phyloP scores from a whole-genome alignment of 129 eudicot species.

The Arctium minus region DNA sequence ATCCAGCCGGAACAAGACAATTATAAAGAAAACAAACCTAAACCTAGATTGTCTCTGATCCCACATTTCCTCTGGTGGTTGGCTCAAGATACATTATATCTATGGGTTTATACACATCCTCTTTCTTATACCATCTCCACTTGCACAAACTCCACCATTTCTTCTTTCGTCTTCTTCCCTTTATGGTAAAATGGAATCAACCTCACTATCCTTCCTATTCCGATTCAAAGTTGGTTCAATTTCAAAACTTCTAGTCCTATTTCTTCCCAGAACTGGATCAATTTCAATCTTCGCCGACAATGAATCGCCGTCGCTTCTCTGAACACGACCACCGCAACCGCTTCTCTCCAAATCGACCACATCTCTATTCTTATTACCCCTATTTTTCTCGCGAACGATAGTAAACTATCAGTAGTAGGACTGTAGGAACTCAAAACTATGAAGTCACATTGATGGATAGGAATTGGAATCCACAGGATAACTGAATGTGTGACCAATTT shows the following conservation, averaged over 20 bases:
- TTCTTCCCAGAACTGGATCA: conserved; percentile 67
- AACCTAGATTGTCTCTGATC: too few species aligned
- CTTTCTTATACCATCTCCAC: conserved; percentile 24
- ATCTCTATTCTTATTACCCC: conserved; percentile 13
- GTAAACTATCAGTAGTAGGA: too few species aligned
- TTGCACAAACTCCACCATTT: conserved; percentile 25
- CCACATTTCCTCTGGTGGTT: too few species aligned
- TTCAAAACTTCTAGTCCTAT: conserved; percentile 44
- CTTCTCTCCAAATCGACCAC: conserved; percentile 66
- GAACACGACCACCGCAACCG: neutral
- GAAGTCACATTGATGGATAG: too few species aligned
- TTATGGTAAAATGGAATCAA: conserved; percentile 29
- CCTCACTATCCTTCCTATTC: conserved; percentile 7
- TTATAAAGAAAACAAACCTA: neutral
- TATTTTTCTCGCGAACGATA: neutral
- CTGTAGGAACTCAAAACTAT: too few species aligned
- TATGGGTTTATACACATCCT: neutral
- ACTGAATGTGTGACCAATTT: too few species aligned
- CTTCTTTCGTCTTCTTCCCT: conserved; percentile 12
- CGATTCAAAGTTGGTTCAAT: conserved; percentile 43
- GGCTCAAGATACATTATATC: too few species aligned
- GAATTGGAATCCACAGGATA: too few species aligned
- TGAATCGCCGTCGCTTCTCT: conserved; percentile 24
- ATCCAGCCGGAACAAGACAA: too few species aligned
- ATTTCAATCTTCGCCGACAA: conserved; percentile 52